phyloP scores from a whole-genome alignment of 176 grass and related monocot genomes.

The Eleusine indica region DNA sequence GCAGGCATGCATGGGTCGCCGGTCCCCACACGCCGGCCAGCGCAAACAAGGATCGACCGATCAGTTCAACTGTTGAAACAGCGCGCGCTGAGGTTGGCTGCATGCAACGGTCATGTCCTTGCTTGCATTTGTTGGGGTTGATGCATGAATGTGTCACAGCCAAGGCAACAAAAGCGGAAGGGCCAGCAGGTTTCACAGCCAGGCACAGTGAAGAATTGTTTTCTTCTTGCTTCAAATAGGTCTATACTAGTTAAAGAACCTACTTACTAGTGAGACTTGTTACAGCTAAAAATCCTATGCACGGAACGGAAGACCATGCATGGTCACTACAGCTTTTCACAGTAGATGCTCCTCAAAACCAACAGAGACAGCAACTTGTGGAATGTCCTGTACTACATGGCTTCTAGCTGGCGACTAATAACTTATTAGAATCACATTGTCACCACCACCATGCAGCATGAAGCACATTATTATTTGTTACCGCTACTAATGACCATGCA shows the following conservation, averaged over 20 bases:
- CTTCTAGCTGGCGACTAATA: too few species aligned
- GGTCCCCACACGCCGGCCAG: background rate
- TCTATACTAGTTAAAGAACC: background rate
- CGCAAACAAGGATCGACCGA: background rate
- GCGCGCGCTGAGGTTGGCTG: background rate
- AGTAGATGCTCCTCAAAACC: background rate
- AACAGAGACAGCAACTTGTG: background rate
- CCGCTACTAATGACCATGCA: background rate
- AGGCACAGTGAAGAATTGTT: background rate
- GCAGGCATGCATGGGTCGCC: background rate
- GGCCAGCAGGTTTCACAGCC: background rate
- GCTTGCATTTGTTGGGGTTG: background rate
- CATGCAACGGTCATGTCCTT: conserved; percentile 35
- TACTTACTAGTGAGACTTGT: background rate
- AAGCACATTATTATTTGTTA: background rate
- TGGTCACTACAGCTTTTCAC: background rate
- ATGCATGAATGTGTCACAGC: background rate
- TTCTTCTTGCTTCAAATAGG: background rate
- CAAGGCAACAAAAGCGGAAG: too few species aligned
- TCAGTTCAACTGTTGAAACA: background rate
- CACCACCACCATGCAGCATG: background rate
- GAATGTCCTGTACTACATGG: background rate
- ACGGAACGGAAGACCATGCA: background rate
- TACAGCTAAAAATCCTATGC: background rate
- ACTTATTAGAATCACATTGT: background rate